phyloP scores from a whole-genome alignment of 169 alveolate species.

The Cryptosporidium sp. region DNA sequence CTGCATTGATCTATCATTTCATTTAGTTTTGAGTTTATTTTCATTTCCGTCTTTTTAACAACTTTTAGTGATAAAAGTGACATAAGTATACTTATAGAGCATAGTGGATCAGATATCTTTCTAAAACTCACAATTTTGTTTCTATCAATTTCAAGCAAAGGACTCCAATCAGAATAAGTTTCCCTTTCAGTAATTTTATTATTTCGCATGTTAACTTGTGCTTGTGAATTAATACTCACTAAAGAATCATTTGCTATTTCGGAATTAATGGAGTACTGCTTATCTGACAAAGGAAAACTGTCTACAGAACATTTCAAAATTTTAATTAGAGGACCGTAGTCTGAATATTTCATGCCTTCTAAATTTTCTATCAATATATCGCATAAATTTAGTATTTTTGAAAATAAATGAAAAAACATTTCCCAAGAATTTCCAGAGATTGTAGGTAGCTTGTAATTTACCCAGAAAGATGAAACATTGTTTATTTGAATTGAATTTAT shows the following conservation, averaged over 20 bases:
- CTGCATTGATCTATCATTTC: not conserved
- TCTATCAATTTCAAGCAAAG: constrained; percentile 26
- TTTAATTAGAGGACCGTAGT: constrained; percentile 9
- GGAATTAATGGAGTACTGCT: not conserved
- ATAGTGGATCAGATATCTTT: constrained; percentile 48
- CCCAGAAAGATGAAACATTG: not conserved
- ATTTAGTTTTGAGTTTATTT: not conserved
- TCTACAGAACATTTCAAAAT: not conserved
- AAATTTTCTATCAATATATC: not conserved
- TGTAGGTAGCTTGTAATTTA: constrained; percentile 5
- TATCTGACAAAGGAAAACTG: constrained; percentile 33
- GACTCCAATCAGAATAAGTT: constrained; percentile 56
- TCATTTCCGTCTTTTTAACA: not conserved
- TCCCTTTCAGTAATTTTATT: constrained; percentile 7
- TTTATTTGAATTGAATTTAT: not conserved
- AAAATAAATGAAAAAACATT: constrained; percentile 11
- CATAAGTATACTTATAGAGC: constrained; percentile 42
- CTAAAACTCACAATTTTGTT: constrained; percentile 42
- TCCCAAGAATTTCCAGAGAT: constrained; percentile 70
- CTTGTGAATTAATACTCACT: not conserved
- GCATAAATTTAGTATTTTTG: not conserved
- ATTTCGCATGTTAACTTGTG: not conserved
- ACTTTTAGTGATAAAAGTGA: not conserved
- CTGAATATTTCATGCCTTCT: not conserved
- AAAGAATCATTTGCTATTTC: not conserved